Evolutionary conservation across 768 basidiomycete genomes (phyloP).

Genomic region (Solioccasus polychromus): DNA sequence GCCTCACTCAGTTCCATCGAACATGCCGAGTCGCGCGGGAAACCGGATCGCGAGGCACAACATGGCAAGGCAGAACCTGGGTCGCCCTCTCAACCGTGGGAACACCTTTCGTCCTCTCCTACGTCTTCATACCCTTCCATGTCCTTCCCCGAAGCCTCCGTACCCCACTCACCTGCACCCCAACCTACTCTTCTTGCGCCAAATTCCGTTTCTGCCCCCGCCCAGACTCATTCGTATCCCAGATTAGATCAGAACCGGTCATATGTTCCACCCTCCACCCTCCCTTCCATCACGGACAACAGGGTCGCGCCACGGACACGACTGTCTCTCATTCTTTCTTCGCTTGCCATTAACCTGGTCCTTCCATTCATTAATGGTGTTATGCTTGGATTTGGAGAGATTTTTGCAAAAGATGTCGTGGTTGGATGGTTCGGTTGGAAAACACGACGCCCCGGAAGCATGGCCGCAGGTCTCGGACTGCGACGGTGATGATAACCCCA

Average conservation of each 20-base stretch:
- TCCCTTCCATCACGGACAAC: constrained; percentile 68
- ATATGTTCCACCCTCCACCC: constrained; percentile 42
- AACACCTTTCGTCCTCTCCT: constrained; percentile 59
- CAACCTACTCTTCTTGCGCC: constrained; percentile 22
- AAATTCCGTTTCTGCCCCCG: neutral
- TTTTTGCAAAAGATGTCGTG: constrained; percentile 81
- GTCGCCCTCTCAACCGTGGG: constrained; percentile 62
- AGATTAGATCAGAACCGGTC: constrained; percentile 26
- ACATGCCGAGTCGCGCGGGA: constrained; percentile 19
- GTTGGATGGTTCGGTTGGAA: constrained; percentile 50
- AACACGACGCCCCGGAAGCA: constrained; percentile 22
- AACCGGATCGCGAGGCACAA: constrained; percentile 18
- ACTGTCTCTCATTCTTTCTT: constrained; percentile 63
- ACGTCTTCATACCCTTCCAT: constrained; percentile 76
- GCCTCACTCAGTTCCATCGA: constrained; percentile 19
- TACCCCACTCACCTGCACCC: constrained; percentile 44
- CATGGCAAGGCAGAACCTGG: constrained; percentile 13
- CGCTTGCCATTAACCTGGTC: constrained; percentile 78
- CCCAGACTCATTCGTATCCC: constrained; percentile 18
- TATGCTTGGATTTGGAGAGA: constrained; percentile 96
- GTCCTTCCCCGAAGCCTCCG: constrained; percentile 64
- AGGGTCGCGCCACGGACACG: constrained; percentile 66
- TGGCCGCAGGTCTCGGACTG: constrained; percentile 25
- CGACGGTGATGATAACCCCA: constrained; percentile 12
- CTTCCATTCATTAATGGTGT: constrained; percentile 92